Percentiles rank a stretch among this genome's conserved stretches.
Evolutionary conservation across 2,329 filamentous ascomycete genomes (phyloP).

Genomic region (Monosporascus sp.): DNA sequence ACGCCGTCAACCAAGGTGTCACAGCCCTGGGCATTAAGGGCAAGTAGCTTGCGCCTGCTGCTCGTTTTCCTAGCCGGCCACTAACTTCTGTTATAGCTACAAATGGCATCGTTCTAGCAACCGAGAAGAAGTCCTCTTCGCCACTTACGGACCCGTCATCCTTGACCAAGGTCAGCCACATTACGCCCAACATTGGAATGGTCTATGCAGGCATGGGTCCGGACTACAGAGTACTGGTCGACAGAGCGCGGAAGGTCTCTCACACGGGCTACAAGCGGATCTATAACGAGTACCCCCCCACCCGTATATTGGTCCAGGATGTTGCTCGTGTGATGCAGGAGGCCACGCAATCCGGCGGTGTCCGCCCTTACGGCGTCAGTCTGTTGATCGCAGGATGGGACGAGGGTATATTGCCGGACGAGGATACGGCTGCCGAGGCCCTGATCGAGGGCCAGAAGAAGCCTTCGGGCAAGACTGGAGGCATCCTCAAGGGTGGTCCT

Average conservation of each 20-base stretch:
- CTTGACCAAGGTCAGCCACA: slow-evolving; percentile 92
- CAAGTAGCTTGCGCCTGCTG: slow-evolving; percentile 32
- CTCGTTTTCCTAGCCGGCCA: neutral
- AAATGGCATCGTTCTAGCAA: slow-evolving; percentile 97
- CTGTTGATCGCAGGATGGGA: slow-evolving; percentile 96
- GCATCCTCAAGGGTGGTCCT: slow-evolving; percentile 90
- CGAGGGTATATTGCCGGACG: slow-evolving; percentile 87
- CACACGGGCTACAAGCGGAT: slow-evolving; percentile 99
- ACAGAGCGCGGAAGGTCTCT: slow-evolving; percentile 96
- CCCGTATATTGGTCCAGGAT: slow-evolving; percentile 97
- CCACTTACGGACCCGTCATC: slow-evolving; percentile 93
- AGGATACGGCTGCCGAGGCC: slow-evolving; percentile 58
- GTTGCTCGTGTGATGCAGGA: slow-evolving; percentile 98
- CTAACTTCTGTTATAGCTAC: slow-evolving; percentile 58
- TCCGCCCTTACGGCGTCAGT: slow-evolving; percentile 93
- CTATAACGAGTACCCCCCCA: slow-evolving; percentile 99
- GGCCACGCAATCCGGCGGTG: slow-evolving; percentile 95
- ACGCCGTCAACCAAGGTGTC: slow-evolving; percentile 98
- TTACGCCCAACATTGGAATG: slow-evolving; percentile 99
- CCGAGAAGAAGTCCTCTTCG: slow-evolving; percentile 98
- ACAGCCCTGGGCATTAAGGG: slow-evolving; percentile 98
- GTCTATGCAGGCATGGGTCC: slow-evolving; percentile 99
- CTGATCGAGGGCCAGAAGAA: slow-evolving; percentile 57
- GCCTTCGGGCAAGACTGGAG: slow-evolving; percentile 80
- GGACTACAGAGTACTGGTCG: slow-evolving; percentile 94